These are phyloP conservation scores for Trichomonas gallinae DNA, from an alignment of 208 protist species.

Conservation along the genomic window DNA sequence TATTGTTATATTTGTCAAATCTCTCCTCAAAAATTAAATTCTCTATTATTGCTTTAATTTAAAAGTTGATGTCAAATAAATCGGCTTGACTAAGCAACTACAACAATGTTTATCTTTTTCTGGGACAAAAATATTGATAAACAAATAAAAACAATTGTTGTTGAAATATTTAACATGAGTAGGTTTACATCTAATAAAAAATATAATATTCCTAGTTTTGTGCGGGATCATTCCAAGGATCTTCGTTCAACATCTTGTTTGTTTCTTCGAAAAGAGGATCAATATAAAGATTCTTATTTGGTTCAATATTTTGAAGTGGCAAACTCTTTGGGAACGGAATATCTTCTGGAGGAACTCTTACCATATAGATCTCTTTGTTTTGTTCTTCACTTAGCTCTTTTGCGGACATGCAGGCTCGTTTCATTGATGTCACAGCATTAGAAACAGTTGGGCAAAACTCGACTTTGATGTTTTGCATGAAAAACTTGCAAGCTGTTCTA, in stretches of 20 bases:
- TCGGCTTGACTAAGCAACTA: too few species aligned
- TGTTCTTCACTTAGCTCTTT: background rate
- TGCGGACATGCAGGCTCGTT: background rate
- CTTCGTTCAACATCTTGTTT: background rate
- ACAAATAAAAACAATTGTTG: too few species aligned
- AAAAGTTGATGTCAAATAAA: too few species aligned
- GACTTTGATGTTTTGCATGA: background rate
- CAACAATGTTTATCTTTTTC: too few species aligned
- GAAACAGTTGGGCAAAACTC: background rate
- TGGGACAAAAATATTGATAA: too few species aligned
- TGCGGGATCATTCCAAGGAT: background rate
- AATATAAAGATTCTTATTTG: background rate
- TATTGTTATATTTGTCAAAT: too few species aligned
- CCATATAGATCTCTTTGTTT: background rate
- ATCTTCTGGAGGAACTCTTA: background rate
- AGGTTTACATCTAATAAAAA: too few species aligned
- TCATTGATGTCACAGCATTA: background rate
- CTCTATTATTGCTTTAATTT: too few species aligned
- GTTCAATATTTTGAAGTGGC: background rate
- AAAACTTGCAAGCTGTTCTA: background rate
- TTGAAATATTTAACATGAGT: too few species aligned
- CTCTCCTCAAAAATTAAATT: too few species aligned
- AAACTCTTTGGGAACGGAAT: background rate
- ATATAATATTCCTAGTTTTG: too few species aligned
- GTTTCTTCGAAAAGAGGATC: background rate